These are phyloP conservation scores for Bonia amplexicaulis DNA, from an alignment of 176 grass and related monocot genomes.

Conservation along the genomic window DNA sequence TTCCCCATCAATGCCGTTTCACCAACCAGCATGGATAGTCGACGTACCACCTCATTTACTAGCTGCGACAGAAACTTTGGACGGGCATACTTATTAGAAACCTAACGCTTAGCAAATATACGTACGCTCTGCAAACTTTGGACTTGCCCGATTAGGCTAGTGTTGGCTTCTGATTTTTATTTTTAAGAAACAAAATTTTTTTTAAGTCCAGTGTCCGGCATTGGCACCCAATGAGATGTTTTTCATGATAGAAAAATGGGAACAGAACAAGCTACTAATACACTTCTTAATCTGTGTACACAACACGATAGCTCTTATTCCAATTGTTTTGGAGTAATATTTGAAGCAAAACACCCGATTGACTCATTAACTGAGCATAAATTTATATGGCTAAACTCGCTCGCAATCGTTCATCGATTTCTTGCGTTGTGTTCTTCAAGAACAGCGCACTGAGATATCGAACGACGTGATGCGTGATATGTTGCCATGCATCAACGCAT, in stretches of 20 bases:
- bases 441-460: not conserved
- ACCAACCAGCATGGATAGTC: not conserved
- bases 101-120: not conserved
- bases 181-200: no score
- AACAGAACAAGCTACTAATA: not conserved
- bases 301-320: not conserved
- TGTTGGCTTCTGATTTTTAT: no score
- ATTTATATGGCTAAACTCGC: not conserved
- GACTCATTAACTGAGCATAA: not conserved
- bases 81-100: conserved; percentile 1
- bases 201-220: not conserved
- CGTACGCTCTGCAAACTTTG: no score
- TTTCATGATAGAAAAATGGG: not conserved
- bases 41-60: not conserved
- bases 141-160: not conserved
- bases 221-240: not conserved
- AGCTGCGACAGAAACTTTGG: not conserved
- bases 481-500: not conserved
- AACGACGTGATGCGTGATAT: not conserved
- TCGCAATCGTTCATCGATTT: not conserved
- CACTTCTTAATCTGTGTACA: not conserved
- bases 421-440: not conserved
- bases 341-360: not conserved
- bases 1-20: not conserved
- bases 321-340: not conserved